These are phyloP conservation scores for Abelmoschus esculentus DNA, from an alignment of 345 rosid species.

Conservation along the genomic window DNA sequence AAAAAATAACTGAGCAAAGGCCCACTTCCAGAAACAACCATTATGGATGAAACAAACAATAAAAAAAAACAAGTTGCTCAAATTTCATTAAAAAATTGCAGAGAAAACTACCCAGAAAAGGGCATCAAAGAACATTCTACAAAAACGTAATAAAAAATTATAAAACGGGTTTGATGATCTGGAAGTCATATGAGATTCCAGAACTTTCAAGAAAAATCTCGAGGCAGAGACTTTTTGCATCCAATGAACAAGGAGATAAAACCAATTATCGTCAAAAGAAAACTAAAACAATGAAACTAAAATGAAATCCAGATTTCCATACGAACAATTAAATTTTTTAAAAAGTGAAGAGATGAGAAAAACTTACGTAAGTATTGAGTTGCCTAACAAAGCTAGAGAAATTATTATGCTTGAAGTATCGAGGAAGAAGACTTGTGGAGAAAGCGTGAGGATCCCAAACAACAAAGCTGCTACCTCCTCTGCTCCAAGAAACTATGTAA, in stretches of 20 bases:
- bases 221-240: background rate
- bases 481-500: slow-evolving; percentile 70
- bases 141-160: background rate
- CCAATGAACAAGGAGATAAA: background rate
- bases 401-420: slow-evolving; percentile 85
- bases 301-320: background rate
- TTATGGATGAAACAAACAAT: background rate
- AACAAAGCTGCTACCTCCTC: slow-evolving; percentile 58
- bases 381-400: slow-evolving; percentile 92
- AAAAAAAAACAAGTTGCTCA: background rate
- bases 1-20: slow-evolving; percentile 5
- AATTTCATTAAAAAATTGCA: background rate
- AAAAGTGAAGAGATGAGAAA: background rate
- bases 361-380: slow-evolving; percentile 79
- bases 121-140: background rate
- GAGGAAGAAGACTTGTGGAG: slow-evolving; percentile 57
- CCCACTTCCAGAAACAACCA: slow-evolving; percentile 18
- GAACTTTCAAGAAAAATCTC: background rate
- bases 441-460: slow-evolving; percentile 74
- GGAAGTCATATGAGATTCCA: slow-evolving; percentile 3
- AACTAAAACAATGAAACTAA: background rate
- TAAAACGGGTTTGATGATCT: background rate
- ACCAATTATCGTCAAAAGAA: background rate
- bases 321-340: background rate
- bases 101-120: background rate